phyloP scores from a whole-genome alignment of 306 rosid species.

The Castanea sativa region DNA sequence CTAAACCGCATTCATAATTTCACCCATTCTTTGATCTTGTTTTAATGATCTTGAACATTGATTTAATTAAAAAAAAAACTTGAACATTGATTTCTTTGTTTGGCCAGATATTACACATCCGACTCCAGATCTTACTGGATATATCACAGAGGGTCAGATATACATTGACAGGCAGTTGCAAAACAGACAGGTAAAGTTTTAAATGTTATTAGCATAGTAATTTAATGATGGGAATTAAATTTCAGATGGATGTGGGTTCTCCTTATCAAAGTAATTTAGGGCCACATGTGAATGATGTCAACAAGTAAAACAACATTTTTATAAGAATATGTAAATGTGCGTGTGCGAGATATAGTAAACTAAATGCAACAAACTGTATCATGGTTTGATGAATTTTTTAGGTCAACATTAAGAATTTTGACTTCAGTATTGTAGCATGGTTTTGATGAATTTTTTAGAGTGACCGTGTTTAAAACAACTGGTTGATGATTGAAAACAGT shows the following conservation, averaged over 20 bases:
- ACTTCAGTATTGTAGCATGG: slow-evolving; percentile 3
- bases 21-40: slow-evolving; percentile 8
- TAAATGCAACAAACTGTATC: neutral
- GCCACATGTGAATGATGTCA: neutral
- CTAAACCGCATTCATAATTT: slow-evolving; percentile 15
- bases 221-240: neutral
- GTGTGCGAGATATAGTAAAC: neutral
- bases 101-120: slow-evolving; percentile 95
- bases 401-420: neutral
- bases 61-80: neutral
- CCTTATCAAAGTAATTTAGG: neutral
- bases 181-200: slow-evolving; percentile 80
- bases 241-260: neutral
- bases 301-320: neutral
- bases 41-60: slow-evolving; percentile 3
- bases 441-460: slow-evolving; percentile 8
- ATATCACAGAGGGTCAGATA: slow-evolving; percentile 98
- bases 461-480: neutral
- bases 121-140: slow-evolving; percentile 98
- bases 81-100: slow-evolving; percentile 22
- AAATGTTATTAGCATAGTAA: slow-evolving; percentile 3
- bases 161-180: slow-evolving; percentile 94
- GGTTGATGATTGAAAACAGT: slow-evolving; percentile 16
- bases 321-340: no score
- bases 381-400: neutral